Evolutionary conservation across 495 filamentous ascomycete genomes (phyloP).

Genomic region (Darksidea phi): DNA sequence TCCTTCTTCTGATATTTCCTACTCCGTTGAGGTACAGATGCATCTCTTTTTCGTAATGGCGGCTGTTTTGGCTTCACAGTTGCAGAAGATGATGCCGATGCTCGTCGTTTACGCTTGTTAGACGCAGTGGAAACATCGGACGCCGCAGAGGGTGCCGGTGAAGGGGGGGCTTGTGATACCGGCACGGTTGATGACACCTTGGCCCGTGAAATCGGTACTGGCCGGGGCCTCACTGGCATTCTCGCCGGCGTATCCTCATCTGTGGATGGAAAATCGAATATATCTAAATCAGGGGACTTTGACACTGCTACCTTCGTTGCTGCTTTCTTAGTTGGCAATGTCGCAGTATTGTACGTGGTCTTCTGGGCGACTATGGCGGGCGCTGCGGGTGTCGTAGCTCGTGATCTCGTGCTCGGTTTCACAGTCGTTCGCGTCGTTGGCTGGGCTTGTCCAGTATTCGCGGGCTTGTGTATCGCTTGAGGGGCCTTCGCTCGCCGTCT

Average conservation of each 20-base stretch:
- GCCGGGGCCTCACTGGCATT: slow-evolving; percentile 6
- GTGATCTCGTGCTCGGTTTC: slow-evolving; percentile 9
- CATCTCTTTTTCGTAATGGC: not conserved
- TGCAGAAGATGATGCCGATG: not conserved
- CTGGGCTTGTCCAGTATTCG: not conserved
- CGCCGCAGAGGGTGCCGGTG: slow-evolving; percentile 2
- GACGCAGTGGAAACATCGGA: slow-evolving; percentile 29
- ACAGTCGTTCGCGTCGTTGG: slow-evolving; percentile 1
- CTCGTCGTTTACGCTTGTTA: slow-evolving; percentile 28
- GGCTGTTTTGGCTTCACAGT: not conserved
- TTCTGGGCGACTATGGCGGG: not conserved
- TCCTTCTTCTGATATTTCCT: slow-evolving; percentile 22
- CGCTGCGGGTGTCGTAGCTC: slow-evolving; percentile 3
- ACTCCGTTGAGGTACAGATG: slow-evolving; percentile 12
- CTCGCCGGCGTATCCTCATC: slow-evolving; percentile 18
- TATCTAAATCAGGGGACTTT: slow-evolving; percentile 7
- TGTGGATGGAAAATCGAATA: slow-evolving; percentile 33
- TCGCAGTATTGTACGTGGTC: slow-evolving; percentile 3
- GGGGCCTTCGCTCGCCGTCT: slow-evolving; percentile 2
- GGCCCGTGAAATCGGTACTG: not conserved
- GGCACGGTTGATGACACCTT: slow-evolving; percentile 3
- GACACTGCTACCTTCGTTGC: not conserved
- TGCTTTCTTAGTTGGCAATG: slow-evolving; percentile 1
- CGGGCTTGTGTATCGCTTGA: not conserved
- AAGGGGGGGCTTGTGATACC: not conserved